These are phyloP conservation scores for Dissoconium aciculare DNA, from an alignment of 2,329 filamentous ascomycete species.

Conservation along the genomic window DNA sequence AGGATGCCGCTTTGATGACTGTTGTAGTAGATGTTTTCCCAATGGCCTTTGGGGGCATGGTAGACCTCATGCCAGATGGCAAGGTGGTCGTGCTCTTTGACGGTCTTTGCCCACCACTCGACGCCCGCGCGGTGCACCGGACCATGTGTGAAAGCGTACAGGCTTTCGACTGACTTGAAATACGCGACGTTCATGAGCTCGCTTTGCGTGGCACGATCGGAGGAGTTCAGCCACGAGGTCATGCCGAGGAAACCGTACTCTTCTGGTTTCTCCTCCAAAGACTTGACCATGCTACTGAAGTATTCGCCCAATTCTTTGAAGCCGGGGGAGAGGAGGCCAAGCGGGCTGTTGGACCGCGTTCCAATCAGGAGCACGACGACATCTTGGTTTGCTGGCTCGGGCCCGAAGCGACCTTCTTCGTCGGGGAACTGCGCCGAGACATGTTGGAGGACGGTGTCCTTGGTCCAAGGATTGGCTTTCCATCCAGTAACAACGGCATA, in stretches of 20 bases:
- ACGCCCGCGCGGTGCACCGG: constrained; percentile 34
- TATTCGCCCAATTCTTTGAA: constrained; percentile 26
- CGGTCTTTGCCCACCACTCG: constrained; percentile 34
- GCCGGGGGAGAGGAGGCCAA: constrained; percentile 35
- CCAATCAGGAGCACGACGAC: constrained; percentile 29
- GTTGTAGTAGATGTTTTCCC: constrained; percentile 39
- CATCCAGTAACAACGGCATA: constrained; percentile 22
- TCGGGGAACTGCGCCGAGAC: constrained; percentile 27
- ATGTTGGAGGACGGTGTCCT: constrained; percentile 23
- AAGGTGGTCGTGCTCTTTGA: constrained; percentile 27
- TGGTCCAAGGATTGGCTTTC: constrained; percentile 27
- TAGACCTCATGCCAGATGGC: constrained; percentile 44
- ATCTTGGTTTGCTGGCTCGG: constrained; percentile 19
- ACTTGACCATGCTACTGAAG: constrained; percentile 28
- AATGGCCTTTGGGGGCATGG: constrained; percentile 28
- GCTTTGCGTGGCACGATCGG: constrained; percentile 27
- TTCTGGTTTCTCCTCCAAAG: constrained; percentile 24
- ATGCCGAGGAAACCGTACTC: constrained; percentile 35
- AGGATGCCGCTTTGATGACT: constrained; percentile 23
- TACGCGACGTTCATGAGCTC: constrained; percentile 34
- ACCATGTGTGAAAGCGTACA: constrained; percentile 40
- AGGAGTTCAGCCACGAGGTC: constrained; percentile 28
- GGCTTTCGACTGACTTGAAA: constrained; percentile 35
- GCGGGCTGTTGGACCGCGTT: constrained; percentile 25
- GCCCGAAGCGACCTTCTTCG: constrained; percentile 19